Percentiles rank a stretch among this genome's conserved stretches.
Evolutionary conservation across 1,139 yeast genomes (phyloP).

Genomic region (Pichia inconspicua): DNA sequence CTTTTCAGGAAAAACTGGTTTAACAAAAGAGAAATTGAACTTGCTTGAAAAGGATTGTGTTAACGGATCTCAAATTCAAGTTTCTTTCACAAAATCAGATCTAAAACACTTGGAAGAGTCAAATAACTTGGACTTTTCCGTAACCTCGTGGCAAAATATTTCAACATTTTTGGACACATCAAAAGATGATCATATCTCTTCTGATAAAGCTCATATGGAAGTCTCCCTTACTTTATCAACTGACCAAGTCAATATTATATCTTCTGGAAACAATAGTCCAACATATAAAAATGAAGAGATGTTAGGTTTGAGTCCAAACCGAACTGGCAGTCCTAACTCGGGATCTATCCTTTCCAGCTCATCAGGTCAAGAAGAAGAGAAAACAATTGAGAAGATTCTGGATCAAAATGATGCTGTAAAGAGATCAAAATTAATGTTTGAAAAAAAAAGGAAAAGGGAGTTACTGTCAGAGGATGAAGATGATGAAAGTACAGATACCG

Average conservation of each 20-base stretch:
- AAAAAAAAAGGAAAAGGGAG: neutral
- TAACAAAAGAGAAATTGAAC: neutral
- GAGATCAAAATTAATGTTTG: neutral
- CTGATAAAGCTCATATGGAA: neutral
- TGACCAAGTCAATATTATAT: conserved; percentile 9
- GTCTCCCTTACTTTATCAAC: neutral
- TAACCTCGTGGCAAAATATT: conserved; percentile 26
- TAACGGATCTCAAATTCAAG: conserved; percentile 3
- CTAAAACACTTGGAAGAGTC: neutral
- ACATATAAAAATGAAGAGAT: conserved; percentile 1
- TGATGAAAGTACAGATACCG: conserved; percentile 9
- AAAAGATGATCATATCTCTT: neutral
- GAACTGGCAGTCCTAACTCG: conserved; percentile 19
- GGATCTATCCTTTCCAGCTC: conserved; percentile 27
- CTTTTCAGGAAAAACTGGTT: neutral
- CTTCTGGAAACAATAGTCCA: conserved; percentile 10
- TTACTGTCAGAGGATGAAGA: neutral
- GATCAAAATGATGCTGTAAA: neutral
- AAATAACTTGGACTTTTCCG: conserved; percentile 15
- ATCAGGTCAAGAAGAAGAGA: conserved; percentile 23
- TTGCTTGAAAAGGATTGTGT: neutral
- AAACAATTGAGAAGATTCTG: conserved; percentile 2
- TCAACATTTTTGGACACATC: conserved; percentile 1
- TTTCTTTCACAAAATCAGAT: conserved; percentile 1
- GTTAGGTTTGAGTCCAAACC: conserved; percentile 1